phyloP scores from a whole-genome alignment of 2,329 filamentous ascomycete species.

The Fusarium decemcellulare region DNA sequence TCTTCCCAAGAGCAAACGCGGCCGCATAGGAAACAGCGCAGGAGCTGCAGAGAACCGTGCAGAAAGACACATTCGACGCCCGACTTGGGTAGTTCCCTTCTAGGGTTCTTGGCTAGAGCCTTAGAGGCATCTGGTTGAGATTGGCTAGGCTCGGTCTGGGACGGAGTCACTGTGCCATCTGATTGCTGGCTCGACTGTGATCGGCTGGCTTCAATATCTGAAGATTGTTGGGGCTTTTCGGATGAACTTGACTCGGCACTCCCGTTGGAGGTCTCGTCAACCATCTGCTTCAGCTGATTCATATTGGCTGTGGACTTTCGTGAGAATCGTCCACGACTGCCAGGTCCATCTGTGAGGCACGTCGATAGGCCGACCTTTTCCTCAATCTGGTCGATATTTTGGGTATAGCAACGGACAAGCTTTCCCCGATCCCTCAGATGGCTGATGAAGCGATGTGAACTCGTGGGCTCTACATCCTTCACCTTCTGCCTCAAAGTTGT shows the following conservation, averaged over 20 bases:
- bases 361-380: slow-evolving; percentile 78
- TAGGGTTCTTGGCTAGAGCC: slow-evolving; percentile 35
- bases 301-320: slow-evolving; percentile 58
- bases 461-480: slow-evolving; percentile 73
- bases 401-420: slow-evolving; percentile 80
- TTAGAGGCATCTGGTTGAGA: slow-evolving; percentile 38
- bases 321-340: slow-evolving; percentile 72
- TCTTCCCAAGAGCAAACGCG: slow-evolving; percentile 73
- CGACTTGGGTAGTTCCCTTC: slow-evolving; percentile 49
- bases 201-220: slow-evolving; percentile 38
- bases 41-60: slow-evolving; percentile 75
- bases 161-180: slow-evolving; percentile 26
- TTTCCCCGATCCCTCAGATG: slow-evolving; percentile 77
- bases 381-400: slow-evolving; percentile 83
- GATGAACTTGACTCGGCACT: slow-evolving; percentile 36
- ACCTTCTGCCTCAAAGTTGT: slow-evolving; percentile 77
- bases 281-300: slow-evolving; percentile 55
- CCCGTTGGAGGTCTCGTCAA: slow-evolving; percentile 49
- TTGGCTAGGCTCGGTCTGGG: slow-evolving; percentile 38
- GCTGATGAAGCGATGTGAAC: slow-evolving; percentile 78
- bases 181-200: slow-evolving; percentile 31
- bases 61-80: slow-evolving; percentile 79
- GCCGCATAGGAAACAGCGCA: slow-evolving; percentile 75
- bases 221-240: slow-evolving; percentile 38
- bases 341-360: slow-evolving; percentile 72